Percentiles rank a stretch among this genome's conserved stretches.
Conservation (phyloP, 2,329 filamentous ascomycete genomes). For the Alternaria sp. region DNA sequence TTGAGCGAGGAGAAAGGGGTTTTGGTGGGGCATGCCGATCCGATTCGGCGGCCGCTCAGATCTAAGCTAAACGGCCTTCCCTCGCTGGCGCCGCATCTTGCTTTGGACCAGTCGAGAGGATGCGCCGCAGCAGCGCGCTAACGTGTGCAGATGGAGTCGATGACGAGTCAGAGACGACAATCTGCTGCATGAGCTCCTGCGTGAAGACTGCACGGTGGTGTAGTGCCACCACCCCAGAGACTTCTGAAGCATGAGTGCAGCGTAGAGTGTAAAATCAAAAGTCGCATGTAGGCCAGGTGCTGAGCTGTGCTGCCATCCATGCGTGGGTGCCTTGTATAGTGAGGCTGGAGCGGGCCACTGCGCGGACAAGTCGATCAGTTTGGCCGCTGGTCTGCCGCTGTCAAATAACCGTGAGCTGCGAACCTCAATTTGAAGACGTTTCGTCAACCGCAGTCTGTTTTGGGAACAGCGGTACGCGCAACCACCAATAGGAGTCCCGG, state of each 20-base stretch:
- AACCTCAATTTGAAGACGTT: slow-evolving; percentile 17
- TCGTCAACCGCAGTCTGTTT: slow-evolving; percentile 10
- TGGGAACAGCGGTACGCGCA: slow-evolving; percentile 16
- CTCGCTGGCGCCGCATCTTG: slow-evolving; percentile 40
- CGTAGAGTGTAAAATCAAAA: neutral
- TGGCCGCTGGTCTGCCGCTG: slow-evolving; percentile 36
- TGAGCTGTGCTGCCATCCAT: slow-evolving; percentile 3
- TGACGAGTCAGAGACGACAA: slow-evolving; percentile 22
- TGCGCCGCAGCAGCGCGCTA: slow-evolving; percentile 17
- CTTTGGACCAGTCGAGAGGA: slow-evolving; percentile 19
- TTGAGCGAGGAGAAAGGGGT: slow-evolving; percentile 25
- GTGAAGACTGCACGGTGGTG: neutral
- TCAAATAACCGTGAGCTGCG: slow-evolving; percentile 23
- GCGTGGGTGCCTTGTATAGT: slow-evolving; percentile 6
- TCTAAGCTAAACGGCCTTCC: slow-evolving; percentile 41
- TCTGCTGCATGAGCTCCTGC: slow-evolving; percentile 1
- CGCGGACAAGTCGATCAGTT: slow-evolving; percentile 18
- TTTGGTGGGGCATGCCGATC: slow-evolving; percentile 40
- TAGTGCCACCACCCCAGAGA: slow-evolving; percentile 7
- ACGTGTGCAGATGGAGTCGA: slow-evolving; percentile 11
- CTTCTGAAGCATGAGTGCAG: slow-evolving; percentile 4
- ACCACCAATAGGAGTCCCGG: slow-evolving; percentile 19
- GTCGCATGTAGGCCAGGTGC: neutral
- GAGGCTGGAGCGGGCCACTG: slow-evolving; percentile 24
- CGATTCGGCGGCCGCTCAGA: slow-evolving; percentile 43